Conservation (phyloP, 768 basidiomycete genomes). For the Neoboletus subvelutipes region DNA sequence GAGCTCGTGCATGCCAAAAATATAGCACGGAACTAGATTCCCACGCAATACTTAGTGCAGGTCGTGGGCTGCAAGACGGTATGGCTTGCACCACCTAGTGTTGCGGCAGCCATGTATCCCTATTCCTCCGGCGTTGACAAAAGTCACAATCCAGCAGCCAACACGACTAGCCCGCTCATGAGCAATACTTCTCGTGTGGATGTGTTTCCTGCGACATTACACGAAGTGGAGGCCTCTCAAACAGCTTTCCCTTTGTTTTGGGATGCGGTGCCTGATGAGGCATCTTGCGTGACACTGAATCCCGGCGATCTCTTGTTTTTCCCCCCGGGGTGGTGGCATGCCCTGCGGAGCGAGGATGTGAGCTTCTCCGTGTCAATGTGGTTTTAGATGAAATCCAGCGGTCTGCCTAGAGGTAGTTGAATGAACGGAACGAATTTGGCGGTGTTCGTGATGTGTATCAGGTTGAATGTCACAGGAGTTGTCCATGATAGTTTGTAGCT, state of each 20-base stretch:
- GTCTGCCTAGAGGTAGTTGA: slow-evolving; percentile 22
- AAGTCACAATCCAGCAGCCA: slow-evolving; percentile 39
- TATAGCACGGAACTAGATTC: slow-evolving; percentile 5
- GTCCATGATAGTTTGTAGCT: background rate
- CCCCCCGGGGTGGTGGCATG: slow-evolving; percentile 95
- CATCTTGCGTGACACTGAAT: slow-evolving; percentile 60
- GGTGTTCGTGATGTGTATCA: slow-evolving; percentile 12
- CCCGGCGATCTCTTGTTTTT: slow-evolving; percentile 89
- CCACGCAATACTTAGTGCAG: slow-evolving; percentile 63
- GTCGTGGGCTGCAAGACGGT: slow-evolving; percentile 86
- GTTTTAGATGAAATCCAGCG: slow-evolving; percentile 55
- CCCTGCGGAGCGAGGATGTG: slow-evolving; percentile 76
- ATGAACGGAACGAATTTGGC: slow-evolving; percentile 3
- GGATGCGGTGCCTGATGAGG: slow-evolving; percentile 53
- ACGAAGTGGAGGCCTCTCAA: slow-evolving; percentile 19
- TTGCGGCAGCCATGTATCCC: slow-evolving; percentile 59
- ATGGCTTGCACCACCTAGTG: slow-evolving; percentile 81
- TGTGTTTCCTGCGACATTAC: slow-evolving; percentile 53
- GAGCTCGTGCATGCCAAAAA: slow-evolving; percentile 18
- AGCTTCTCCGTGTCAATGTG: slow-evolving; percentile 92
- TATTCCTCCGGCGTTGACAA: slow-evolving; percentile 27
- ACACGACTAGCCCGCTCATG: slow-evolving; percentile 47
- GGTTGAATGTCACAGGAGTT: background rate
- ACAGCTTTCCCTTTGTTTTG: slow-evolving; percentile 52
- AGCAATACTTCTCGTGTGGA: slow-evolving; percentile 83